These are phyloP conservation scores for Cinnamomum micranthum DNA, from an alignment of 164 flowering plant species.

Conservation along the genomic window DNA sequence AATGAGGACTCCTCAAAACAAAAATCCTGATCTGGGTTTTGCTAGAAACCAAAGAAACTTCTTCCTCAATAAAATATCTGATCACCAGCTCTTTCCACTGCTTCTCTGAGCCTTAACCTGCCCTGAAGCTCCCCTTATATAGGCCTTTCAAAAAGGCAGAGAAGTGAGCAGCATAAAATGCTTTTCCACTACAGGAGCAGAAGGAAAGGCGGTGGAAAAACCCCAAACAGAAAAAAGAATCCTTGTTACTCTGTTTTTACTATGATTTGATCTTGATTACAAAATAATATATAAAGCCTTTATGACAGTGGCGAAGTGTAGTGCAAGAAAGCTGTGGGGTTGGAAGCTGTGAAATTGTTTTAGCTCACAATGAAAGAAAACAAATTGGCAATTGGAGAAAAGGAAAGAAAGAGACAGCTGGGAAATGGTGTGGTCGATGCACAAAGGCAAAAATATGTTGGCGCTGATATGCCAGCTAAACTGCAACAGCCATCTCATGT, in stretches of 20 bases:
- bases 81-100: constrained; percentile 10
- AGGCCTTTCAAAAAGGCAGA: constrained; percentile 23
- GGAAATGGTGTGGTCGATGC: no score
- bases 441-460: no score
- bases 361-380: no score
- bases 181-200: not conserved
- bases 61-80: constrained; percentile 5
- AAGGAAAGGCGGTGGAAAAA: constrained; percentile 19
- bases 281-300: not conserved
- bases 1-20: no score
- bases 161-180: not conserved
- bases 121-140: constrained; percentile 31
- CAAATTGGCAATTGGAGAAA: no score
- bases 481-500: no score
- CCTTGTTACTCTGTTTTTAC: not conserved
- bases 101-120: constrained; percentile 16
- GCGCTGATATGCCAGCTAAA: no score
- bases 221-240: constrained; percentile 3
- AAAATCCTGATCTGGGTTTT: no score
- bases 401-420: no score
- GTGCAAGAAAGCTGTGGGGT: not conserved
- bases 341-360: no score
- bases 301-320: no score
- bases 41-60: constrained; percentile 26
- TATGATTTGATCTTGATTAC: not conserved